phyloP scores from a whole-genome alignment of 352 stramenopile species.

The Phytophthora podocarpi region DNA sequence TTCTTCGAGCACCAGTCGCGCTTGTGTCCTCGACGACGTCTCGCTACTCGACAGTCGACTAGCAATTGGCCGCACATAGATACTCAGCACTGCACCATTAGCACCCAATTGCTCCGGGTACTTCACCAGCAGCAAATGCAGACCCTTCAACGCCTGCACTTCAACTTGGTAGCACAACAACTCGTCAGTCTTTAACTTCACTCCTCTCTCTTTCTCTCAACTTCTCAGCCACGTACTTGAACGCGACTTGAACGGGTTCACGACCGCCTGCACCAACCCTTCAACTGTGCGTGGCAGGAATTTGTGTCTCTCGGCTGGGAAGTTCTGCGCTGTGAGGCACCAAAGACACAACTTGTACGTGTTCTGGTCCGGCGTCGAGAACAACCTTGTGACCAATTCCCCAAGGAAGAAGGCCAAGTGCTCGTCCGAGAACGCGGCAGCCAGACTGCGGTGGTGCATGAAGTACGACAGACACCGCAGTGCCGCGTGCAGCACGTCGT shows the following conservation, averaged over 20 bases:
- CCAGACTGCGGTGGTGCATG: slow-evolving; percentile 58
- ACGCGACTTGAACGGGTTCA: slow-evolving; percentile 76
- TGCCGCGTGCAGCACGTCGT: slow-evolving; percentile 35
- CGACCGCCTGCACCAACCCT: slow-evolving; percentile 64
- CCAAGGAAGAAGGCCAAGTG: slow-evolving; percentile 50
- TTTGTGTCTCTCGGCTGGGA: slow-evolving; percentile 48
- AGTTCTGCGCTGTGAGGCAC: slow-evolving; percentile 68
- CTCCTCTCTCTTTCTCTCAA: background rate
- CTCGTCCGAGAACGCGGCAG: slow-evolving; percentile 39
- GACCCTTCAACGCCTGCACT: slow-evolving; percentile 64
- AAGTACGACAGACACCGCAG: slow-evolving; percentile 73
- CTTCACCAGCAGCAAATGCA: slow-evolving; percentile 62
- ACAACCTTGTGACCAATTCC: slow-evolving; percentile 55
- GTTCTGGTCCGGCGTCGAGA: slow-evolving; percentile 53
- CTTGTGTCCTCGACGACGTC: slow-evolving; percentile 48
- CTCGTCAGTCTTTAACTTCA: slow-evolving; percentile 3
- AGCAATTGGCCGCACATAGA: slow-evolving; percentile 58
- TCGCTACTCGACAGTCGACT: slow-evolving; percentile 65
- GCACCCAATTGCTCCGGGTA: slow-evolving; percentile 44
- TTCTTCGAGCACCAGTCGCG: slow-evolving; percentile 55
- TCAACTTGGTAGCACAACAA: slow-evolving; percentile 42
- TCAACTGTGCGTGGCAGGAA: slow-evolving; percentile 63
- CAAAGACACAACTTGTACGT: slow-evolving; percentile 79
- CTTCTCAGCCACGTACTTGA: slow-evolving; percentile 43
- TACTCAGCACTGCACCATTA: slow-evolving; percentile 31